Percentiles rank a stretch among this genome's conserved stretches.
Evolutionary conservation across 2,329 filamentous ascomycete genomes (phyloP).

Genomic region (Epichloe typhina): DNA sequence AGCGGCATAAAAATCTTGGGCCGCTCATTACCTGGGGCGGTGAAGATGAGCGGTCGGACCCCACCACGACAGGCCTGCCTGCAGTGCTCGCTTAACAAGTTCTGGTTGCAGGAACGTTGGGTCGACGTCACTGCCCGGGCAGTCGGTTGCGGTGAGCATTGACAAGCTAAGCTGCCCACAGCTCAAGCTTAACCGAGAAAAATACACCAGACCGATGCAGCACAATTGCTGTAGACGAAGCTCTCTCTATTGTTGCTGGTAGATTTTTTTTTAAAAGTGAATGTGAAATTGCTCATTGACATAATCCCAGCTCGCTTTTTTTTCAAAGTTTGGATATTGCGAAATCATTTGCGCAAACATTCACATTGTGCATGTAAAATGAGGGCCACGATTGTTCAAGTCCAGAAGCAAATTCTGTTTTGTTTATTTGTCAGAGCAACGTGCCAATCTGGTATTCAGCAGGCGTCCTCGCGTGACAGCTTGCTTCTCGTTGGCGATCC

Average conservation of each 20-base stretch:
- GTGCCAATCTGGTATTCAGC: slow-evolving; percentile 12
- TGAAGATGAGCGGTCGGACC: slow-evolving; percentile 11
- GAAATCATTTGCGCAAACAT: neutral
- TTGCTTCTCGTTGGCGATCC: slow-evolving; percentile 15
- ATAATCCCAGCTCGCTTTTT: no score
- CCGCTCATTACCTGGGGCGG: slow-evolving; percentile 16
- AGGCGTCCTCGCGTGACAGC: slow-evolving; percentile 14
- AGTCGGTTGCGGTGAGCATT: neutral
- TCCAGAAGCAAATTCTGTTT: slow-evolving; percentile 13
- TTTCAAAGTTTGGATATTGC: neutral
- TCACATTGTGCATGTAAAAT: neutral
- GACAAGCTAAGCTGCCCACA: slow-evolving; percentile 7
- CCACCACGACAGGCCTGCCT: slow-evolving; percentile 3
- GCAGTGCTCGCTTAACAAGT: slow-evolving; percentile 1
- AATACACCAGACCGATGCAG: neutral
- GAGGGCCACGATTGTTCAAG: neutral
- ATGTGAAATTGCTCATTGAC: no score
- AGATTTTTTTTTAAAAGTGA: no score
- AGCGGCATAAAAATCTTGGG: slow-evolving; percentile 13
- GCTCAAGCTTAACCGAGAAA: neutral
- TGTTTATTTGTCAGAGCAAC: slow-evolving; percentile 14
- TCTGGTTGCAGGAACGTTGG: neutral
- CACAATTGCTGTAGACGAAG: neutral
- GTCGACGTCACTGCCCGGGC: slow-evolving; percentile 2
- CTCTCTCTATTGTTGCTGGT: no score